phyloP scores from a whole-genome alignment of 139 green algal species.

The Chlorella sorokiniana region DNA sequence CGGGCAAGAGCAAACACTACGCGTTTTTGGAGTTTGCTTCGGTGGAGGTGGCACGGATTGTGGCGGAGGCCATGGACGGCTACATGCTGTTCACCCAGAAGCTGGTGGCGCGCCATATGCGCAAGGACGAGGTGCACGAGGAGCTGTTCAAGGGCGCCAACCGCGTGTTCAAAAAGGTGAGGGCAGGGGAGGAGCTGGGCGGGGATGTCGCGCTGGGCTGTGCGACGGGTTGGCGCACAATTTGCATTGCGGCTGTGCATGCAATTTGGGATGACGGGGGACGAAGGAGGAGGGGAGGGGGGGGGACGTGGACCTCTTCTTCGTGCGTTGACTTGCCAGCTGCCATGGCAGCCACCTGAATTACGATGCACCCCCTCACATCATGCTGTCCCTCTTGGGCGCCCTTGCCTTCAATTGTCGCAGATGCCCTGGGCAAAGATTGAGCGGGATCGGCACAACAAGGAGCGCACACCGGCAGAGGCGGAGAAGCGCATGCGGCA shows the following conservation, averaged over 20 bases:
- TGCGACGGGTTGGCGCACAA: too few species aligned
- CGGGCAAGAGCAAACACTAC: constrained; percentile 61
- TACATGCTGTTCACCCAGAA: constrained; percentile 91
- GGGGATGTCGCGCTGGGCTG: too few species aligned
- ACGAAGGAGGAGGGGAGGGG: too few species aligned
- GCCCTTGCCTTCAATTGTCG: too few species aligned
- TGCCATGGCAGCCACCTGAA: too few species aligned
- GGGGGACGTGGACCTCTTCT: too few species aligned
- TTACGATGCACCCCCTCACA: neutral
- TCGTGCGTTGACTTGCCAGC: too few species aligned
- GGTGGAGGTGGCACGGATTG: constrained; percentile 78
- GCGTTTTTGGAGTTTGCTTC: constrained; percentile 76
- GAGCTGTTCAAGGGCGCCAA: constrained; percentile 82
- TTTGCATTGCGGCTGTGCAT: too few species aligned
- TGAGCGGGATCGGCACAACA: constrained; percentile 73
- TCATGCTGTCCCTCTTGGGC: neutral
- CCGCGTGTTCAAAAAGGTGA: constrained; percentile 69
- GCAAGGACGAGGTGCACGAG: constrained; percentile 60
- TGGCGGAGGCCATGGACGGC: constrained; percentile 86
- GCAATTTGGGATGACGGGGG: too few species aligned
- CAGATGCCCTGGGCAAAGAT: constrained; percentile 77
- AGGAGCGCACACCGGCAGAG: constrained; percentile 55
- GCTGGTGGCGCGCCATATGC: constrained; percentile 51
- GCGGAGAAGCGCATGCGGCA: constrained; percentile 41
- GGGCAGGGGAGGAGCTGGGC: neutral